A percentile compares a stretch with the other conserved stretches of the same genome.
Evolutionary conservation across 108 stramenopile species (phyloP).

Genomic region (Nitzschia palea): DNA sequence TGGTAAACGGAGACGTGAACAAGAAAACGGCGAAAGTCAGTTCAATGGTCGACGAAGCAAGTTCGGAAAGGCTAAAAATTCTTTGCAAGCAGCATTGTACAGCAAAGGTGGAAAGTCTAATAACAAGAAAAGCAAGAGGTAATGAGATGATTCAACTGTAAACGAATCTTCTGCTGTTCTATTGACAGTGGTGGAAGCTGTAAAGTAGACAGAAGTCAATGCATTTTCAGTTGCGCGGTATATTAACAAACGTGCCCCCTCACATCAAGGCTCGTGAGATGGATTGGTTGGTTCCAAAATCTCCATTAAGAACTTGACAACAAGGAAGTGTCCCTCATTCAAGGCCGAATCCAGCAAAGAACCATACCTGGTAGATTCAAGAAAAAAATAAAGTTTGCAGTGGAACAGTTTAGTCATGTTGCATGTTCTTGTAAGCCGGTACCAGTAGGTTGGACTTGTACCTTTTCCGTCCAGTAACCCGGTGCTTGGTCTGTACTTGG

Average conservation of each 20-base stretch:
- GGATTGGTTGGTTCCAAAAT: no score
- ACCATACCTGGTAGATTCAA: background rate
- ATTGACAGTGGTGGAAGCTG: no score
- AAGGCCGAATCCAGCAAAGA: background rate
- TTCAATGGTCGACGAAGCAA: conserved; percentile 17
- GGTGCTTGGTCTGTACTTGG: background rate
- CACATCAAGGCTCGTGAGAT: background rate
- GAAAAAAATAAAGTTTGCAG: background rate
- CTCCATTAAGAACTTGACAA: no score
- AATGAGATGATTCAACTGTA: no score
- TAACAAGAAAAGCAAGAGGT: conserved; percentile 41
- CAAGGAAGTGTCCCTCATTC: background rate
- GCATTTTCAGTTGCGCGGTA: no score
- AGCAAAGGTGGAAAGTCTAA: conserved; percentile 20
- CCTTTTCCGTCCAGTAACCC: background rate
- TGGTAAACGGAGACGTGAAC: conserved; percentile 60
- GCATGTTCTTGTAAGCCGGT: background rate
- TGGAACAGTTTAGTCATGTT: background rate
- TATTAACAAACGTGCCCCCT: no score
- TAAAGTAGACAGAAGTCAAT: no score
- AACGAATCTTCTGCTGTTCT: no score
- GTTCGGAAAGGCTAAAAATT: conserved; percentile 44
- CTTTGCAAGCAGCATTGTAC: conserved; percentile 69
- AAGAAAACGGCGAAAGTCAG: conserved; percentile 29
- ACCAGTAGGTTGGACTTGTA: background rate